These are phyloP conservation scores for Hypoxylon lienhwacheense DNA, from an alignment of 495 filamentous ascomycete species.

Conservation along the genomic window DNA sequence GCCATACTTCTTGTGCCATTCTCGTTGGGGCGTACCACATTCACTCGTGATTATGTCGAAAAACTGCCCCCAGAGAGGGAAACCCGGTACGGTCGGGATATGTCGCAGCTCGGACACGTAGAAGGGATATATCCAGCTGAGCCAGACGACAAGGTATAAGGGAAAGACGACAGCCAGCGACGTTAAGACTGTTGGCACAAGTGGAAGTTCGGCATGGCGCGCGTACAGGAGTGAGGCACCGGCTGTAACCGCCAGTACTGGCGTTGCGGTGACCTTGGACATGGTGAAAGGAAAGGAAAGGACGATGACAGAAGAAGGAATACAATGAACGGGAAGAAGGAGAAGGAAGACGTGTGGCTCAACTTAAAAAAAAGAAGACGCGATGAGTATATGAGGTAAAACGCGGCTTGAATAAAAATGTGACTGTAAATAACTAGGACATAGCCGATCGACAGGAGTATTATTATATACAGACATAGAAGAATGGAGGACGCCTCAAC, in stretches of 20 bases:
- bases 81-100: constrained; percentile 48
- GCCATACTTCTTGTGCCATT: constrained; percentile 48
- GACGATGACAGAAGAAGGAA: background rate
- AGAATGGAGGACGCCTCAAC: constrained; percentile 12
- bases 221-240: constrained; percentile 30
- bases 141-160: constrained; percentile 35
- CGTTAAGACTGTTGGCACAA: constrained; percentile 5
- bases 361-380: constrained; percentile 1
- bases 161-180: constrained; percentile 26
- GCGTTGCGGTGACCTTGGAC: constrained; percentile 27
- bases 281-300: constrained; percentile 12
- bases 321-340: no score
- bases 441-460: constrained; percentile 22
- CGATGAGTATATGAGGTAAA: constrained; percentile 28
- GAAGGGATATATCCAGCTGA: constrained; percentile 47
- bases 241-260: constrained; percentile 28
- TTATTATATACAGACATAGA: constrained; percentile 26
- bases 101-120: constrained; percentile 48
- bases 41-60: constrained; percentile 45
- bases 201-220: constrained; percentile 24
- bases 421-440: constrained; percentile 3
- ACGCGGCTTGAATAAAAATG: background rate
- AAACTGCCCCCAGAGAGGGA: constrained; percentile 49
- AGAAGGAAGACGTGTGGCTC: background rate
- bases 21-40: constrained; percentile 44